phyloP scores from a whole-genome alignment of 2,329 filamentous ascomycete species.

The Chaetomium olivaceum region DNA sequence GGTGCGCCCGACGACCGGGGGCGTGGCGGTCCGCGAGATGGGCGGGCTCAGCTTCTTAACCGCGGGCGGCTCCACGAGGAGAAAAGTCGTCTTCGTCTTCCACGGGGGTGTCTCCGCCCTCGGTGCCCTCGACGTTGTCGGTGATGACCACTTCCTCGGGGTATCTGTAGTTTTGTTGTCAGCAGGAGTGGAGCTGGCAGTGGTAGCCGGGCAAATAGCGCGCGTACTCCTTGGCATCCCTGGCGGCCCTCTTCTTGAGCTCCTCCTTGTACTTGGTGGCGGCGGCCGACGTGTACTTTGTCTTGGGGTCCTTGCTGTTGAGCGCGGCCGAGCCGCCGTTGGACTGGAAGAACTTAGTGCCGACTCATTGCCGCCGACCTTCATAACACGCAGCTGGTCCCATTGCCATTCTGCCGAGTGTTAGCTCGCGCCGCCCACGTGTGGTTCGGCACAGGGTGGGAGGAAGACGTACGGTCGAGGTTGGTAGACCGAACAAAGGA shows the following conservation, averaged over 20 bases:
- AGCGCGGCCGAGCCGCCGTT: conserved; percentile 93
- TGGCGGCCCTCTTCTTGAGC: conserved; percentile 78
- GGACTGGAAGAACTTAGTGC: conserved; percentile 96
- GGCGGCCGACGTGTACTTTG: conserved; percentile 92
- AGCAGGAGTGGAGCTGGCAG: conserved; percentile 19
- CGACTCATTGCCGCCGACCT: conserved; percentile 96
- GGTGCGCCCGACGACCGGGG: conserved; percentile 75
- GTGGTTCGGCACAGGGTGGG: background rate
- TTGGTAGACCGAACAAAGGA: conserved; percentile 98
- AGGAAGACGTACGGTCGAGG: conserved; percentile 82
- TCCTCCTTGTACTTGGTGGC: conserved; percentile 98
- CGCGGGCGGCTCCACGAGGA: conserved; percentile 97
- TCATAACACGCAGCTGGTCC: conserved; percentile 96
- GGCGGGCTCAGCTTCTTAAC: conserved; percentile 97
- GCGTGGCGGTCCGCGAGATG: conserved; percentile 84
- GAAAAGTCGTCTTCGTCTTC: conserved; percentile 95
- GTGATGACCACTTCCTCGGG: conserved; percentile 83
- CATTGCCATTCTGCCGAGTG: conserved; percentile 83
- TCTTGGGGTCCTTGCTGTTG: conserved; percentile 89
- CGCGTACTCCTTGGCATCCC: conserved; percentile 79
- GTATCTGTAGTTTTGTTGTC: conserved; percentile 55
- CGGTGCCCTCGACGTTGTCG: conserved; percentile 65
- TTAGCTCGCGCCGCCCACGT: conserved; percentile 4
- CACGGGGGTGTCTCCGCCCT: conserved; percentile 74
- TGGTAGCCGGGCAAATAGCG: background rate